Conservation (phyloP, 305 asterid genomes). For the Fraxinus baroniana region DNA sequence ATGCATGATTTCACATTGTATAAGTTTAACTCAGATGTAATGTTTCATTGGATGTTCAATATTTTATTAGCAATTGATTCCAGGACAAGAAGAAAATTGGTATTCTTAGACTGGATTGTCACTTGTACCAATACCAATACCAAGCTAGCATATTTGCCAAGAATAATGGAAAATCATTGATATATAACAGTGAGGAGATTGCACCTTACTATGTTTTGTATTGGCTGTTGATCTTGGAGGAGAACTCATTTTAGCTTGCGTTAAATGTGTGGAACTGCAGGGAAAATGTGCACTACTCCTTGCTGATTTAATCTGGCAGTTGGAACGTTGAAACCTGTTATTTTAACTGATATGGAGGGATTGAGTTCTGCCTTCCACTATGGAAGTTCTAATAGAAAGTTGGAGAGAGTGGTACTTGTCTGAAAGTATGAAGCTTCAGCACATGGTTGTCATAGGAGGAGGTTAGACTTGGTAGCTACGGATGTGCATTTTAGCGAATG, state of each 20-base stretch:
- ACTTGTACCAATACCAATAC: background rate
- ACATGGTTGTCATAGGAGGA: background rate
- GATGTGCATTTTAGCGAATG: background rate
- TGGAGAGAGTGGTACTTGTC: background rate
- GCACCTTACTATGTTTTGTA: background rate
- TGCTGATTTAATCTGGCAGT: background rate
- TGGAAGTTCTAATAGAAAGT: background rate
- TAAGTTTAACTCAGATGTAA: background rate
- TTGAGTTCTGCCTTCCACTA: background rate
- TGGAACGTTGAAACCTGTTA: background rate
- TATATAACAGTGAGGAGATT: background rate
- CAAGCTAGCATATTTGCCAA: background rate
- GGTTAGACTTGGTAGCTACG: background rate
- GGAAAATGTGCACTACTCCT: background rate
- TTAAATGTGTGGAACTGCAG: background rate
- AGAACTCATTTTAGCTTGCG: background rate
- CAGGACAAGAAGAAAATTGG: background rate
- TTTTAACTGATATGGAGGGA: background rate
- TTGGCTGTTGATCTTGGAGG: background rate
- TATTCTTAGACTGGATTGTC: background rate
- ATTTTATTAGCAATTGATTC: background rate
- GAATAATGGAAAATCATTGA: background rate
- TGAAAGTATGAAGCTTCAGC: background rate
- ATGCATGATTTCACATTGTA: background rate
- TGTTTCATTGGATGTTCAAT: background rate